Percentiles rank a stretch among this genome's conserved stretches.
These are phyloP conservation scores for Erythrophleum fordii DNA, from an alignment of 306 rosid genomes.

Conservation along the genomic window DNA sequence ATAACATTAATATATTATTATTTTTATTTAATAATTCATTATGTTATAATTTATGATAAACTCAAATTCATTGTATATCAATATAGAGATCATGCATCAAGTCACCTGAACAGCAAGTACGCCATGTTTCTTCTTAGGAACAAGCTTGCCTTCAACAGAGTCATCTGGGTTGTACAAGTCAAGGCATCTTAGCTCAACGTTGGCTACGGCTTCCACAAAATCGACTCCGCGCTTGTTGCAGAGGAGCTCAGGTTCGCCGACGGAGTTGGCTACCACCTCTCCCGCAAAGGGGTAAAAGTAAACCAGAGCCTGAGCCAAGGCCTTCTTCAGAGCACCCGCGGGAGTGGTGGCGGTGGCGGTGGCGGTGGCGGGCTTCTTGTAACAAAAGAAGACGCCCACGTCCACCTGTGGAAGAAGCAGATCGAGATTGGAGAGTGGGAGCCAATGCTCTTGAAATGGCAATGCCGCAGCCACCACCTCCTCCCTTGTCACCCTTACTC, in stretches of 20 bases:
- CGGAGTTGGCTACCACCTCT: constrained; percentile 58
- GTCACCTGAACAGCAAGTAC: constrained; percentile 20
- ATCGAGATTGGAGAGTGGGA: constrained; percentile 78
- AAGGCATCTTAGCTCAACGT: constrained; percentile 53
- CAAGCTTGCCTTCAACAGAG: constrained; percentile 11
- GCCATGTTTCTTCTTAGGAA: neutral
- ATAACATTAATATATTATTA: no score
- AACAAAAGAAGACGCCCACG: constrained; percentile 71
- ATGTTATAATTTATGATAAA: neutral
- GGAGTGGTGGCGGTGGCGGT: neutral
- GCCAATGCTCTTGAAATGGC: constrained; percentile 68
- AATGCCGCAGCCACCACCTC: constrained; percentile 64
- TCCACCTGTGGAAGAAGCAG: constrained; percentile 64
- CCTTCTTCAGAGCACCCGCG: constrained; percentile 48
- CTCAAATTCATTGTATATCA: no score
- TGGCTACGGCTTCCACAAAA: constrained; percentile 65
- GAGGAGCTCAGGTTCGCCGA: constrained; percentile 71
- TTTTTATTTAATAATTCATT: neutral
- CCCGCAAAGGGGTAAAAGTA: constrained; percentile 65
- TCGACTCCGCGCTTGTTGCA: constrained; percentile 81
- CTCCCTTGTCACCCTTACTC: constrained; percentile 37
- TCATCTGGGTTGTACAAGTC: constrained; percentile 53
- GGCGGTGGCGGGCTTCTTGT: constrained; percentile 15
- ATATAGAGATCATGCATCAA: neutral
- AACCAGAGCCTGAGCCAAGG: constrained; percentile 57